Base-by-base conservation (phyloP, 2,329 filamentous ascomycete species). In the Cadophora sp. region DNA sequence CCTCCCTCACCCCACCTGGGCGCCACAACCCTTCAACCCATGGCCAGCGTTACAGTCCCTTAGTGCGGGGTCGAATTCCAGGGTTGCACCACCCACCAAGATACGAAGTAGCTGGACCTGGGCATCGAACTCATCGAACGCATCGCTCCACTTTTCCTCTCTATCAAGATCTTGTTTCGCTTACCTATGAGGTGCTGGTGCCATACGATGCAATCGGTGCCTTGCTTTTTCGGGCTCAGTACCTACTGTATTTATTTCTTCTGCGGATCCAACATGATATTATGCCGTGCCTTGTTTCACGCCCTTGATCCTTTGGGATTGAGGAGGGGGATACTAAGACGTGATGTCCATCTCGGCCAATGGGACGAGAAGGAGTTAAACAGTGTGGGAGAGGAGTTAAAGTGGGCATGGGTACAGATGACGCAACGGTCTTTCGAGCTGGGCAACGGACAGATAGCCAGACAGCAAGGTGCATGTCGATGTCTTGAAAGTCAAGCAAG, bases 361-460 rank as follows among this genome's bases (percentile, higher is more conserved):
- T 58, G n/a, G 36, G 20, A 58, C 24, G 9, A 27, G 11, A 5
- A 22, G 20, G 20, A 22, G n/a, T 24, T 24, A 20, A 58, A 22
- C 20, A 13, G 43, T 43, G 36, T 22, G 33, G 36, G 36, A 13
- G 16, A 11, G 3, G 5, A 24, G n/a, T 58, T 24, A 20, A 58
- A 36, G 33, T 58, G 33, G 9, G 24, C 55, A 58, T 43, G 55
- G 55, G 20, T 55, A 53, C n/a, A 55, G 33, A 62, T 62, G 60
- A 62, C 60, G 60, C 60, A 62, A 55, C 20, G 9, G 50, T 62
- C 47, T 51, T 55, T 36, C 16, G 24, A 41, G 51, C 50, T 58
- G 50, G 18, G 27, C 8, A 14, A 47, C 18, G 30, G 39, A 33
- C 30, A 33, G 30, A 33, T 48, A 4, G 13, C 41, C 41, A 20